Conservation (phyloP, 805 yeast species). For the Cyberlindnera maclurae region DNA sequence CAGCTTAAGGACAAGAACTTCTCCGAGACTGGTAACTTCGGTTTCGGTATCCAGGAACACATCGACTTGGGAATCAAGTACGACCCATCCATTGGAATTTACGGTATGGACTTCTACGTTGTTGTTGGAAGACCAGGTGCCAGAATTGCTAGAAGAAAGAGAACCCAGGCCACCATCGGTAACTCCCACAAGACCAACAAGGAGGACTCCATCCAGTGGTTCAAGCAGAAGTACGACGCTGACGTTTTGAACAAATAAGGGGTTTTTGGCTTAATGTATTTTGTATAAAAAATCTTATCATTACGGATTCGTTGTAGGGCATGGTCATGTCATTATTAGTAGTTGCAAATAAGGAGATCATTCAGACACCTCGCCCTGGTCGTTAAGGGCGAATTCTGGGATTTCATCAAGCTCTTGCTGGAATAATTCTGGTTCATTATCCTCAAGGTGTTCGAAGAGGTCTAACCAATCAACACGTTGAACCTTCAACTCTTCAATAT, state of each 20-base stretch:
- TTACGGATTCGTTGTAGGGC: slow-evolving; percentile 6
- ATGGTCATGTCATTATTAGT: neutral
- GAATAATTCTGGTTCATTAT: slow-evolving; percentile 26
- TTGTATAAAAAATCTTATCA: slow-evolving; percentile 13
- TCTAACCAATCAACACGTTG: slow-evolving; percentile 32
- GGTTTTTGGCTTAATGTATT: slow-evolving; percentile 14
- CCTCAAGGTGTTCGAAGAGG: slow-evolving; percentile 28
- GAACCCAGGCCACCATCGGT: slow-evolving; percentile 83
- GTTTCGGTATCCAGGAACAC: slow-evolving; percentile 99
- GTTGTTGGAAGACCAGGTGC: slow-evolving; percentile 99
- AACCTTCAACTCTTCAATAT: slow-evolving; percentile 16
- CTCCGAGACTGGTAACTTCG: slow-evolving; percentile 99
- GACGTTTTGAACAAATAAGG: slow-evolving; percentile 81
- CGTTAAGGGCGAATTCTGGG: slow-evolving; percentile 22
- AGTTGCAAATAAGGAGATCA: slow-evolving; percentile 3
- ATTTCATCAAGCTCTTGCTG: slow-evolving; percentile 14
- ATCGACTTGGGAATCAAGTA: slow-evolving; percentile 99
- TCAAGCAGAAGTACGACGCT: slow-evolving; percentile 99
- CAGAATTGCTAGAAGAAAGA: slow-evolving; percentile 98
- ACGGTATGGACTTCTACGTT: slow-evolving; percentile 99
- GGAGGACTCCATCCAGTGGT: slow-evolving; percentile 96
- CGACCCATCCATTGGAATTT: slow-evolving; percentile 98
- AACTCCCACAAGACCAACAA: slow-evolving; percentile 85
- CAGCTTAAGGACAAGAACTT: slow-evolving; percentile 92
- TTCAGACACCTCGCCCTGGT: slow-evolving; percentile 23